Evolutionary conservation across 257 asterid genomes (phyloP).

Genomic region (Craterostigma plantagineum): DNA sequence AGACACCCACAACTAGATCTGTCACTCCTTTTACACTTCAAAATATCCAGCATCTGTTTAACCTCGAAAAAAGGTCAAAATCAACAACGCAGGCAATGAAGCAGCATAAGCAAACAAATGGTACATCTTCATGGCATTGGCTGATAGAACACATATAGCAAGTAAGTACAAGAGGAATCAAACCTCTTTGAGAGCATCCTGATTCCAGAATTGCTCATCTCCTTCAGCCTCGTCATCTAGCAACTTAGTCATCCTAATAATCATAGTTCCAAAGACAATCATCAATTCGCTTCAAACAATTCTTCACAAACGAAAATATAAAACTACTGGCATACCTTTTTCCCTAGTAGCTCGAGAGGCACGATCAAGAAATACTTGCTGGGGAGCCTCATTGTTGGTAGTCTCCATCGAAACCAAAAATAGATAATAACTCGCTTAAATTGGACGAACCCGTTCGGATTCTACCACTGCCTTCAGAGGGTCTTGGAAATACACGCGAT

Average conservation of each 20-base stretch:
- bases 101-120: slow-evolving; percentile 6
- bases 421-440: too few relatives aligned
- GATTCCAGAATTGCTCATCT: slow-evolving; percentile 85
- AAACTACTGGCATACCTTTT: slow-evolving; percentile 53
- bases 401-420: slow-evolving; percentile 21
- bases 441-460: too few relatives aligned
- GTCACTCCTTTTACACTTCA: background rate
- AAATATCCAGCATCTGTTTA: background rate
- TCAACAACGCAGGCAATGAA: background rate
- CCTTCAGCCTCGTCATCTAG: slow-evolving; percentile 81
- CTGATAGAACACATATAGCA: too few relatives aligned
- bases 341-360: slow-evolving; percentile 79
- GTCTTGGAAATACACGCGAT: too few relatives aligned
- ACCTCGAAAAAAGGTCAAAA: background rate
- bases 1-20: background rate
- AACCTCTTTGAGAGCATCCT: slow-evolving; percentile 93
- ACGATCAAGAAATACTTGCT: slow-evolving; percentile 48
- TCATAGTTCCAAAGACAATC: slow-evolving; percentile 6
- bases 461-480: too few relatives aligned
- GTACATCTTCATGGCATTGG: background rate
- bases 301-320: background rate
- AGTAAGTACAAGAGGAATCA: slow-evolving; percentile 2
- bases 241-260: slow-evolving; percentile 64
- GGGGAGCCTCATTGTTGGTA: slow-evolving; percentile 23
- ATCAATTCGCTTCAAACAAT: slow-evolving; percentile 1